These are phyloP conservation scores for Botrytis aclada DNA, from an alignment of 2,329 filamentous ascomycete species.

Conservation along the genomic window DNA sequence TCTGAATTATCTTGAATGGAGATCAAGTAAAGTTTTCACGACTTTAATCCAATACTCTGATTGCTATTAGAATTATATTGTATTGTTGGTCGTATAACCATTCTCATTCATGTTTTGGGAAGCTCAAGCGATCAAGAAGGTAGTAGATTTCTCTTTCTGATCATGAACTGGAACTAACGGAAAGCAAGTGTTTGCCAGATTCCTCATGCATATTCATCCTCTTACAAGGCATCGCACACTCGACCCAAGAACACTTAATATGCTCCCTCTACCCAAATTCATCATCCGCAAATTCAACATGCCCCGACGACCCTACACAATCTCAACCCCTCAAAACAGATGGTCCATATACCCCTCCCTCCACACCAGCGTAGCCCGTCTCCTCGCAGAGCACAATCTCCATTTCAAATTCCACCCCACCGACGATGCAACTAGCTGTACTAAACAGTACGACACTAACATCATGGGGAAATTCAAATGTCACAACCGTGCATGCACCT, in stretches of 20 bases:
- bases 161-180: background rate
- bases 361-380: background rate
- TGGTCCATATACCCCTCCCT: background rate
- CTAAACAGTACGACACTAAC: background rate
- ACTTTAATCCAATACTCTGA: background rate
- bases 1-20: background rate
- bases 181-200: background rate
- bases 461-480: background rate
- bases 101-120: background rate
- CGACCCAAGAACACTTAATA: background rate
- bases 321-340: background rate
- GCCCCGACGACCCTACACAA: background rate
- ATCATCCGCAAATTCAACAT: background rate
- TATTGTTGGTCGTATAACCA: background rate
- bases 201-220: too few relatives aligned
- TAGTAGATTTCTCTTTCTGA: background rate
- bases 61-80: background rate
- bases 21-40: background rate
- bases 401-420: background rate
- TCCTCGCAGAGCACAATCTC: background rate
- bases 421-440: background rate
- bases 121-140: background rate
- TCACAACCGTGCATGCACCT: background rate
- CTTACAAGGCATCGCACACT: too few relatives aligned
- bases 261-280: background rate